Conservation (phyloP, 2,329 filamentous ascomycete species). For the Stagonosporopsis rhizophila region DNA sequence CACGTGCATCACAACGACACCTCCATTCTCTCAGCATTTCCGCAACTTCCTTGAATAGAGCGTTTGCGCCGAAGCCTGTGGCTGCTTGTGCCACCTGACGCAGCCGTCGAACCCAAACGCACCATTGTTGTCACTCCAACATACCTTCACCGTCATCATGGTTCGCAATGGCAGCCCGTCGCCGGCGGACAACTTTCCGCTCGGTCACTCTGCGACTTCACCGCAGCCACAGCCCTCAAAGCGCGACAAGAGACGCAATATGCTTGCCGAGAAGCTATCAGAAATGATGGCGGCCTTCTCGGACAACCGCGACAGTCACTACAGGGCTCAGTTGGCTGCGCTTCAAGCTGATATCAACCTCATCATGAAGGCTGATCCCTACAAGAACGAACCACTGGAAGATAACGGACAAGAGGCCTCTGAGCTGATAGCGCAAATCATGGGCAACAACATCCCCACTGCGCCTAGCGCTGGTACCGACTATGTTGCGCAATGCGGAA, state of each 20-base stretch:
- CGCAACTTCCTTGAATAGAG: background rate
- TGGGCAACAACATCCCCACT: conserved; percentile 50
- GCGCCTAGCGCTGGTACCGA: conserved; percentile 70
- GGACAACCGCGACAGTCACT: conserved; percentile 81
- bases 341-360: conserved; percentile 91
- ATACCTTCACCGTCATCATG: conserved; percentile 34
- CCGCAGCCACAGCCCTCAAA: conserved; percentile 70
- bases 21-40: background rate
- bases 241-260: conserved; percentile 86
- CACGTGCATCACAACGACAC: background rate
- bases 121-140: background rate
- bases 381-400: conserved; percentile 72
- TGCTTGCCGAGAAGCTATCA: conserved; percentile 78
- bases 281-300: conserved; percentile 79
- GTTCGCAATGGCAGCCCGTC: conserved; percentile 49
- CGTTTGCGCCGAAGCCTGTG: conserved; percentile 14
- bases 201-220: conserved; percentile 49
- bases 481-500: conserved; percentile 71
- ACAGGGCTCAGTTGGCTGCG: conserved; percentile 86
- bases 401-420: conserved; percentile 71
- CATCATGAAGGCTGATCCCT: conserved; percentile 84
- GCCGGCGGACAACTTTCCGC: conserved; percentile 45
- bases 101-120: background rate
- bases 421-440: conserved; percentile 60
- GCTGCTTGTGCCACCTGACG: conserved; percentile 7